Base-by-base conservation (phyloP, 192 early-diverging fungal species). In the Rhizoclosmatium sp. region DNA sequence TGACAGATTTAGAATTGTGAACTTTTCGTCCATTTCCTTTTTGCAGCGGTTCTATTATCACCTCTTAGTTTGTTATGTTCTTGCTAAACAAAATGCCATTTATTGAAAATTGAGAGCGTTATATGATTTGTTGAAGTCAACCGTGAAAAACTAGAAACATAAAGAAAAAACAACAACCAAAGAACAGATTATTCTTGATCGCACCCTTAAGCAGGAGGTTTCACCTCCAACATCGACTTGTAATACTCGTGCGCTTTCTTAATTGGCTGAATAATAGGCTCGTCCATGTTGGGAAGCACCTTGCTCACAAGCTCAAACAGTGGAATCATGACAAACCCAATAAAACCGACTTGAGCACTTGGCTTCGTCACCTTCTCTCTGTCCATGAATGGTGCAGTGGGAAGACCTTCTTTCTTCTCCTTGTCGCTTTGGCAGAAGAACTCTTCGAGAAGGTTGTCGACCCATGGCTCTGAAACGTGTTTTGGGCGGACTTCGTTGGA, bases 401-500 rank as follows among this genome's bases (percentile, higher is more conserved):
- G 87, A 3, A 88, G 69, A 1, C 87, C 87, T 47, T 88, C 86
- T 41, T 62, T 56, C 76, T 87, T 88, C 71, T 88, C 87, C 47
- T 77, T 69, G 78, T 88, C 87, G 9, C 80, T 83, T 65, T 88
- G 87, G 49, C 78, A 68, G 79, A 88, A 88, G 69, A 88, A 88
- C 58, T 88, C 87, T 67, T 88, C 84, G 21, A 88, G 82, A 41
- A 88, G 76, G 54, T 82, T 81, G 75, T 88, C 82, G 42, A 88
- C 86, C 87, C 87, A 88, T 19, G 82, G 84, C 47, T 88, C 86
- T 41, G 74, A 76, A 12, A 88, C 82, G 45, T 88, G 79, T 59
- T 83, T 86, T 2, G 89, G 89, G 45, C 89, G 77, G 19, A 87
- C 89, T 80, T 90, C 89, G 78, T 90, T 90, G 49, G 80, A 82